These are phyloP conservation scores for Globisporangium abappressorium DNA, from an alignment of 352 stramenopile species.

Conservation along the genomic window DNA sequence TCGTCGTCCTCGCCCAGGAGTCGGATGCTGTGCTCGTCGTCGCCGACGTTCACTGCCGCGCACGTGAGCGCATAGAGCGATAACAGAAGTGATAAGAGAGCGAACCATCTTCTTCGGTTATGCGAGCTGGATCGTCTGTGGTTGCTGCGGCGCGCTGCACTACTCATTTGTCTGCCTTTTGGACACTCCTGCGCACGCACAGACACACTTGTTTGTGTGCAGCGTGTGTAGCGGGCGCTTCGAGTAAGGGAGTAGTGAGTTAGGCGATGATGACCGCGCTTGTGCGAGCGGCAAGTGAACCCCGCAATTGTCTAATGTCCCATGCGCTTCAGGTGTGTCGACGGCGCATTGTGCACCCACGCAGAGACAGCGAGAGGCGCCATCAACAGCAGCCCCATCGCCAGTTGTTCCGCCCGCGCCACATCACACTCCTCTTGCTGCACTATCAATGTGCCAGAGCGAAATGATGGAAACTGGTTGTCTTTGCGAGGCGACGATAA, in stretches of 20 bases:
- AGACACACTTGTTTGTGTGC: neutral
- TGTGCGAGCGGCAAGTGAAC: neutral
- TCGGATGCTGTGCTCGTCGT: constrained; percentile 1
- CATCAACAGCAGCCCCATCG: neutral
- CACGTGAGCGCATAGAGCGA: neutral
- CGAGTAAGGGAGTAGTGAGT: neutral
- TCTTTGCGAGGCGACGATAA: neutral
- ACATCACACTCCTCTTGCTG: neutral
- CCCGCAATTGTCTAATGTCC: neutral
- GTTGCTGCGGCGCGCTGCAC: neutral
- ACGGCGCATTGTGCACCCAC: neutral
- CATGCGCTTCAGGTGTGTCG: neutral
- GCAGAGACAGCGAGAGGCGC: constrained; percentile 7
- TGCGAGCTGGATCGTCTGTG: constrained; percentile 1
- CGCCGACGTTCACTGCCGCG: constrained; percentile 9
- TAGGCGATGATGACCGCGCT: neutral
- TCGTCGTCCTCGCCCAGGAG: neutral
- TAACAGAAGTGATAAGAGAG: constrained; percentile 1
- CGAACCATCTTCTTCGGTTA: neutral
- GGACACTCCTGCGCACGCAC: neutral
- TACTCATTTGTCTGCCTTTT: constrained; percentile 1
- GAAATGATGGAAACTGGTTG: constrained; percentile 1
- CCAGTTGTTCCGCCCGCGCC: constrained; percentile 7
- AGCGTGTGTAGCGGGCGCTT: neutral
- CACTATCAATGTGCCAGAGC: neutral